A percentile compares a stretch with the other conserved stretches of the same genome.
phyloP scores from a whole-genome alignment of 176 grass and related monocot species.

The Aegilops longissima region DNA sequence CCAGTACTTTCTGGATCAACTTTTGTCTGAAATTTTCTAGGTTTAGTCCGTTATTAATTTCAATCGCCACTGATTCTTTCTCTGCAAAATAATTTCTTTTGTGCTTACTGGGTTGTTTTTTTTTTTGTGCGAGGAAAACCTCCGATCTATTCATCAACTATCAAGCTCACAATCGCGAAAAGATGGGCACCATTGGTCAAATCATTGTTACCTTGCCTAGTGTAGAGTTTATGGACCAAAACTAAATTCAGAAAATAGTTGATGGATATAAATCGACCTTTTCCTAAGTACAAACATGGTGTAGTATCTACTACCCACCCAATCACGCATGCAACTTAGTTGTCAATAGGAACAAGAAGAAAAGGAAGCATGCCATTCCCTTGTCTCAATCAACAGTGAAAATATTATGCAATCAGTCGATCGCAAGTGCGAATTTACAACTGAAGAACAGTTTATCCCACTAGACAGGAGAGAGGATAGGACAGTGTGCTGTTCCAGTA shows the following conservation, averaged over 20 bases:
- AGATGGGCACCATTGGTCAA: neutral
- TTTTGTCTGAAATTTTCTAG: neutral
- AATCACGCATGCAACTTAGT: neutral
- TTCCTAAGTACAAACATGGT: neutral
- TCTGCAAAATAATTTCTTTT: neutral
- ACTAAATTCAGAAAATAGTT: neutral
- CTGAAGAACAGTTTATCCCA: slow-evolving; percentile 25
- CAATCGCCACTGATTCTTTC: neutral
- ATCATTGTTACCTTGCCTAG: neutral
- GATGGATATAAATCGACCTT: neutral
- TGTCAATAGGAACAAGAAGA: neutral
- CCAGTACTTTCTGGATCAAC: neutral
- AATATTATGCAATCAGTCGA: neutral
- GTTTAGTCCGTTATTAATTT: neutral
- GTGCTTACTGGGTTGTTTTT: neutral
- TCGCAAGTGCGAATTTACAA: neutral
- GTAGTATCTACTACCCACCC: neutral
- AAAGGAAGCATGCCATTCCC: neutral
- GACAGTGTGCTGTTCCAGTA: neutral
- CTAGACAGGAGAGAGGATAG: neutral
- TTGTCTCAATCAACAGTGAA: slow-evolving; percentile 7
- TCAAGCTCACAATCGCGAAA: neutral
- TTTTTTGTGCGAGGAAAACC: no score
- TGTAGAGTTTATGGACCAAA: neutral
- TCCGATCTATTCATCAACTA: no score